These are phyloP conservation scores for Fragaria ananassa DNA, from an alignment of 306 rosid species.

Conservation along the genomic window DNA sequence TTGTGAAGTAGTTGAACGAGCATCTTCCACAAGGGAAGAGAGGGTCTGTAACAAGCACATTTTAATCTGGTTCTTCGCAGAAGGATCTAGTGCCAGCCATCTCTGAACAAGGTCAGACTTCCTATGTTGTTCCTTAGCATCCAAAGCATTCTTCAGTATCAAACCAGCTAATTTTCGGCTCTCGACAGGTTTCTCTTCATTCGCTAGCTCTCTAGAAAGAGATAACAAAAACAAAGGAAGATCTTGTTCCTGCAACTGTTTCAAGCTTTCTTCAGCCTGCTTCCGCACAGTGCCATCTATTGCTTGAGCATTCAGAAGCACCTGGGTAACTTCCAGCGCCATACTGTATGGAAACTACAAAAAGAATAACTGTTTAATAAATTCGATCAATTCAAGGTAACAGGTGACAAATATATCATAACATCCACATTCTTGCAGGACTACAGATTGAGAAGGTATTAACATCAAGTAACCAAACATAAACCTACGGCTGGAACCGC, in stretches of 20 bases:
- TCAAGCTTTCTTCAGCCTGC: slow-evolving; percentile 79
- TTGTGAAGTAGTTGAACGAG: slow-evolving; percentile 85
- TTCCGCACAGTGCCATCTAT: slow-evolving; percentile 70
- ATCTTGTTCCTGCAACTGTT: slow-evolving; percentile 91
- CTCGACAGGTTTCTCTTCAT: slow-evolving; percentile 79
- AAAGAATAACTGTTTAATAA: neutral
- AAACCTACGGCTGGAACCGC: neutral
- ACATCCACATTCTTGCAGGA: neutral
- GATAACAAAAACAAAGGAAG: slow-evolving; percentile 77
- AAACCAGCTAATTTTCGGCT: slow-evolving; percentile 89
- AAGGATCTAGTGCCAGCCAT: slow-evolving; percentile 69
- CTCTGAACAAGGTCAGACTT: slow-evolving; percentile 75
- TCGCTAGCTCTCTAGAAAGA: slow-evolving; percentile 72
- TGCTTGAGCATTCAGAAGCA: slow-evolving; percentile 80
- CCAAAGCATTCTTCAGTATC: slow-evolving; percentile 84
- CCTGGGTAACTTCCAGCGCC: slow-evolving; percentile 84
- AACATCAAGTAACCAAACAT: neutral
- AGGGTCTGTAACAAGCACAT: slow-evolving; percentile 69
- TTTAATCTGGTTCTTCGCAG: slow-evolving; percentile 66
- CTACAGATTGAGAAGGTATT: neutral
- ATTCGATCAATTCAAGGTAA: neutral
- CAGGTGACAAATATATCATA: neutral
- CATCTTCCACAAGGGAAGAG: slow-evolving; percentile 57
- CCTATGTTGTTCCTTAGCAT: slow-evolving; percentile 81
- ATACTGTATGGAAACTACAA: slow-evolving; percentile 24